Base-by-base conservation (phyloP, 306 rosid genomes). In the Abrus pulchellus region DNA sequence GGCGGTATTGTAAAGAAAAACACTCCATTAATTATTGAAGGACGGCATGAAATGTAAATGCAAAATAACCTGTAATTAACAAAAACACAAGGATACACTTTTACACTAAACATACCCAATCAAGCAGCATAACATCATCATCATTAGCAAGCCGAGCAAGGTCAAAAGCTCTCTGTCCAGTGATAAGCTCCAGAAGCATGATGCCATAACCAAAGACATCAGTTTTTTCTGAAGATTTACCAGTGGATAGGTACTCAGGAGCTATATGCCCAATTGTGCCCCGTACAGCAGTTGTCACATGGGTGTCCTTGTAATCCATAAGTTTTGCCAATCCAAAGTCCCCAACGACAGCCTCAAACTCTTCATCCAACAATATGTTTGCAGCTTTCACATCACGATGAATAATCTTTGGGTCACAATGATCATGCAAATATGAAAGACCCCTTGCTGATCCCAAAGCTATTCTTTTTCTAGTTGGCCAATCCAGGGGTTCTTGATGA, bases 381-480 rank as follows among this genome's bases (percentile, higher is more conserved):
- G 99, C 99, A 65, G 99, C 98, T 68, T 95, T 95, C 81, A 93
- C 99, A 55, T 95, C 99, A 30, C 99, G 98, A 64, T 95, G 99
- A 75, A 95, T 95, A 66, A 95, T 95, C 89, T 95, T 95, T 0
- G 99, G 99, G 80, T 95, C 98, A 73, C 99, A 95, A 60, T 95
- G 99, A 86, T 93, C 99, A 4, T 95, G 98, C 89, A 95, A 85
- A 89, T 95, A 95, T 7, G 99, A 95, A 70, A 95, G 97, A 57
- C 98, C 99, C 81, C 98, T 90, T 1, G 99, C 98, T 80, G 99
- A 95, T 78, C 99, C 99, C 90, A 95, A 86, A 63, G 99, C 98
- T 74, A 95, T 93, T 60, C 91, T 86, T 87, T 92, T 93, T 83
- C 99, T 89, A 56, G 94, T 89, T 77, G 94, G 94, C 99, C 99